Evolutionary conservation across 371 early-diverging fungal genomes (phyloP), one percentile per base, ranked within the genome.

Genomic region (Rhizopus stolonifer): DNA sequence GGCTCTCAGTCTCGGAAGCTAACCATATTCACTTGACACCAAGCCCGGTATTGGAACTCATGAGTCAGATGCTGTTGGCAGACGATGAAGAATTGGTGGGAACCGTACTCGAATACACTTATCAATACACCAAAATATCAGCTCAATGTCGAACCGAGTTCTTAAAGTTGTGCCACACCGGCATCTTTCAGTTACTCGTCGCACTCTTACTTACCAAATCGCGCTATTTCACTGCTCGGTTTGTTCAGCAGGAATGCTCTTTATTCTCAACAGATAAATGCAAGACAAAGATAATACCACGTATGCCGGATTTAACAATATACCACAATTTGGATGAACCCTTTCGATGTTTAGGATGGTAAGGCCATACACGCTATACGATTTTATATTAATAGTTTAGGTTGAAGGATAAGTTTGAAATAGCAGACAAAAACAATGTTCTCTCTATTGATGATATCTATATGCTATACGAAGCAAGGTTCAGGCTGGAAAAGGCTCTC

Each of bases 11-110:
- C 9, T 54, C 52, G 10, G 24, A 26, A 8, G 26, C 24, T 2
- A 63, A 63, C 15, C 34, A 46, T 14, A 11, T 26, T 0, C 49
- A 38, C 25, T 29, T 63, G 11, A 36, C 31, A 18, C 10, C 23
- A 0, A 42, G 58, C 17, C 57, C 62, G 13, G 54, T 58, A 7
- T 31, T 63, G n/a, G 23, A 49, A 3, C 46, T 39, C 2, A 42
- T 54, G 8, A 18, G 49, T 2, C 81, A 85, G 54, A 70, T 89
- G 50, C 50, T 92, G 23, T 53, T 89, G 22, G 67, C 76, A 8
- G 72, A 77, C 40, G 90, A 91, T 54, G 92, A 90, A 25, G 89
- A 87, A 50, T 24, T 91, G 17, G 79, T 86, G 2, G 85, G 80
- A 18, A 69, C 81, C 0, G 74, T 81, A 4, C 56, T 88, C 46